A percentile compares a stretch with the other conserved stretches of the same genome.
phyloP scores from a whole-genome alignment of 352 stramenopile genomes.

The Globisporangium solare region DNA sequence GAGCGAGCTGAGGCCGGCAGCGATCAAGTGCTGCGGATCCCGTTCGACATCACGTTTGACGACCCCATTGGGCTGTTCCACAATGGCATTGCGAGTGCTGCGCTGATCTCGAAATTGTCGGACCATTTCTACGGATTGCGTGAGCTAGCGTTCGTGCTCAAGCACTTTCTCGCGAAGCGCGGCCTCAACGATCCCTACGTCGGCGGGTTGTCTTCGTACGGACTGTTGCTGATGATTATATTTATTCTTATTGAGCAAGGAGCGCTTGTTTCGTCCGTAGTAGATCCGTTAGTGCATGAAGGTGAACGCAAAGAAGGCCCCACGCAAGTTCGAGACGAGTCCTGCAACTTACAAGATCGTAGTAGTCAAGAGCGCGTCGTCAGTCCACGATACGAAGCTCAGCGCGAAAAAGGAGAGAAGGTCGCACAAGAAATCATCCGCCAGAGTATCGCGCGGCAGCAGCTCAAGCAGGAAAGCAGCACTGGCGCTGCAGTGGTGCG shows the following conservation, averaged over 20 bases:
- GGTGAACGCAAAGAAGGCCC: background rate
- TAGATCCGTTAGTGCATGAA: background rate
- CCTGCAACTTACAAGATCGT: constrained; percentile 1
- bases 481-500: constrained; percentile 6
- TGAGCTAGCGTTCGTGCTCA: constrained; percentile 85
- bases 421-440: constrained; percentile 52
- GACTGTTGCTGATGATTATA: constrained; percentile 76
- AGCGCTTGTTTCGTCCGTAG: constrained; percentile 23
- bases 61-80: constrained; percentile 49
- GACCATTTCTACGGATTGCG: constrained; percentile 71
- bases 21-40: constrained; percentile 30
- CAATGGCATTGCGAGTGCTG: constrained; percentile 72
- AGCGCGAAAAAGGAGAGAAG: constrained; percentile 39
- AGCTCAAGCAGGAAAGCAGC: constrained; percentile 19
- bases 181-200: constrained; percentile 87
- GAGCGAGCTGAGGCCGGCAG: background rate
- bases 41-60: constrained; percentile 85
- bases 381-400: constrained; percentile 35
- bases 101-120: constrained; percentile 59
- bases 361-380: constrained; percentile 8
- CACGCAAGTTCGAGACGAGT: constrained; percentile 7
- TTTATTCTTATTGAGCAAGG: constrained; percentile 65
- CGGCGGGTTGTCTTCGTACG: constrained; percentile 88
- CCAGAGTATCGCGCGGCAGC: constrained; percentile 35
- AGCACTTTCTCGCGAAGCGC: constrained; percentile 86